A percentile compares a stretch with the other conserved stretches of the same genome.
Evolutionary conservation across 345 rosid genomes (phyloP).

Genomic region (Lepidium didymum): DNA sequence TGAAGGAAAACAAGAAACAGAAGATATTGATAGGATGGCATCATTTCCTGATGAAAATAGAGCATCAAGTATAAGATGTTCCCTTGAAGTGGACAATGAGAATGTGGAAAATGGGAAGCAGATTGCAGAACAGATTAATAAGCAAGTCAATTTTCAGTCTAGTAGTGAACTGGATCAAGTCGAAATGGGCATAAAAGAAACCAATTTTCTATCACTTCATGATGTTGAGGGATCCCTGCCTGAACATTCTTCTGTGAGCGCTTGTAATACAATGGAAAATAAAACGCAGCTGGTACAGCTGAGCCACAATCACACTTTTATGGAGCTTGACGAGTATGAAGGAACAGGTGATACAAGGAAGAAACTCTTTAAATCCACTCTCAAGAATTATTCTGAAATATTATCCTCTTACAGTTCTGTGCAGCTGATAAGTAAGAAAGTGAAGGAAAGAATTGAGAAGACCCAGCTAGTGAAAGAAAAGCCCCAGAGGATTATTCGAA

Average conservation of each 20-base stretch:
- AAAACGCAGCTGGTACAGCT: not conserved
- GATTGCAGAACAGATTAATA: not conserved
- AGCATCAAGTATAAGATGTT: conserved; percentile 24
- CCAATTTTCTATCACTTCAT: not conserved
- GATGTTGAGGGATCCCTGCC: conserved; percentile 1
- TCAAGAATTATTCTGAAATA: not conserved
- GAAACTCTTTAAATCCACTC: conserved; percentile 26
- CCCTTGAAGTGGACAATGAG: conserved; percentile 13
- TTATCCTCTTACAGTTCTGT: not conserved
- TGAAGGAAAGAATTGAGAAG: conserved; percentile 41
- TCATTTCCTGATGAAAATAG: conserved; percentile 30
- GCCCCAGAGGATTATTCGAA: conserved; percentile 48
- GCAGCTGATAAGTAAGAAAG: conserved; percentile 33
- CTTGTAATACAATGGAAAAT: not conserved
- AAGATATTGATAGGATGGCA: not conserved
- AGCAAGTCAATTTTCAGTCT: not conserved
- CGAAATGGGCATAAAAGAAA: conserved; percentile 6
- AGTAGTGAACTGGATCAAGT: conserved; percentile 3
- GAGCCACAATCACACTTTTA: conserved; percentile 4
- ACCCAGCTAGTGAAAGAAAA: conserved; percentile 42
- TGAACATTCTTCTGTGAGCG: not conserved
- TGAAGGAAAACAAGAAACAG: conserved; percentile 8
- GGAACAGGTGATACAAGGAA: conserved; percentile 15
- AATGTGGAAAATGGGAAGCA: not conserved
- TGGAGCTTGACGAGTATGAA: conserved; percentile 14